These are phyloP conservation scores for Lecanosticta acicola DNA, from an alignment of 2,329 filamentous ascomycete species.

Conservation along the genomic window DNA sequence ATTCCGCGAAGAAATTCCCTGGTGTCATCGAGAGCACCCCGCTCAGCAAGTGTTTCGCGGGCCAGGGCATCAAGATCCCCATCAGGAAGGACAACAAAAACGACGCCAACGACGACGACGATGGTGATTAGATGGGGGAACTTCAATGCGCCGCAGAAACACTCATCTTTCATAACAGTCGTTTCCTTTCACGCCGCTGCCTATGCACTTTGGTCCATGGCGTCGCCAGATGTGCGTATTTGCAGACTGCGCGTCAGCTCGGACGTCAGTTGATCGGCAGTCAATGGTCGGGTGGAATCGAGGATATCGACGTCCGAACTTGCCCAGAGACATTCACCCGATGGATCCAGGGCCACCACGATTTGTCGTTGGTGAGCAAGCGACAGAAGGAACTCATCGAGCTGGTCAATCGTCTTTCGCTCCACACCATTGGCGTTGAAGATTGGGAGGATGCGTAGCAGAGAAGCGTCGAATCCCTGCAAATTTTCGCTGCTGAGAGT, in stretches of 20 bases:
- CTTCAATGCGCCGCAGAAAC: too few species aligned
- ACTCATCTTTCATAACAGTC: too few species aligned
- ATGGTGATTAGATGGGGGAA: too few species aligned
- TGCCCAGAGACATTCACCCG: neutral
- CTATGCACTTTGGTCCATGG: too few species aligned
- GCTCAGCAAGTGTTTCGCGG: slow-evolving; percentile 86
- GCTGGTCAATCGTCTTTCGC: neutral
- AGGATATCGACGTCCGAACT: too few species aligned
- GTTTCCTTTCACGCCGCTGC: too few species aligned
- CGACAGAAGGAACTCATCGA: neutral
- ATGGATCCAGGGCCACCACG: neutral
- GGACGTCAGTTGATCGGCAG: too few species aligned
- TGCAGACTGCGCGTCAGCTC: too few species aligned
- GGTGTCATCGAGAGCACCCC: slow-evolving; percentile 91
- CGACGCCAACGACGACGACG: slow-evolving; percentile 42
- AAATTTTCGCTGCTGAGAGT: slow-evolving; percentile 2
- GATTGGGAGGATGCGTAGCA: neutral
- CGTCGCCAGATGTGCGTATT: too few species aligned
- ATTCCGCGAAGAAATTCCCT: slow-evolving; percentile 95
- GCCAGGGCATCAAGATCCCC: slow-evolving; percentile 93
- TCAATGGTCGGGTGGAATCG: too few species aligned
- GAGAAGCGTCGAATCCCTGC: neutral
- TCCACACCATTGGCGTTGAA: neutral
- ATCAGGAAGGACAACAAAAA: slow-evolving; percentile 73
- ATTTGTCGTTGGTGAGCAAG: neutral